Base-by-base conservation (phyloP, 1,284 basidiomycete genomes). In the Pterulicium gracile region DNA sequence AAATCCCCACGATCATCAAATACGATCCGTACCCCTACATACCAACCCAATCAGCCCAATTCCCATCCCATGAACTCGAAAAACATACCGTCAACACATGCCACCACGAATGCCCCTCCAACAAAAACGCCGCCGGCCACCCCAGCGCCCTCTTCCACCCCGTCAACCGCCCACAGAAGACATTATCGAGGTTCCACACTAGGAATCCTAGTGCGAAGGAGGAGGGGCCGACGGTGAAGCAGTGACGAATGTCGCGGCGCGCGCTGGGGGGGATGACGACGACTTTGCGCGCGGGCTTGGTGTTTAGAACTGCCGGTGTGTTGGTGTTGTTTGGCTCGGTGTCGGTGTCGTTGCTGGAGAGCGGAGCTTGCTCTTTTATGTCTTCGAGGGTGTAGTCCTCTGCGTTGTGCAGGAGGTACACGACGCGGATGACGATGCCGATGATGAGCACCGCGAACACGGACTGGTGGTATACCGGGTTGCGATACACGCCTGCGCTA, bases 121-220 rank as follows among this genome's bases (percentile, higher is more conserved):
- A 59, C 14, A 81, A 49, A 55, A 84, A 84, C 1, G 80, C 80
- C 3, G 56, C 50, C 7, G 80, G 80, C 79, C 79, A 82, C 1
- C 78, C 77, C 4, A 82, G 42, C 2, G 51, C 47, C 1, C 66
- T 56, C 54, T 82, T 83, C 71, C 72, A 73, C 3, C 54, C 49
- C 3, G 77, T 81, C 36, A 81, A 56, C 3, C 60, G 60, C 45
- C 65, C 64, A 55, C 81, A 84, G 53, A 75, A 82, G n/a, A 79
- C 67, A 51, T 82, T 82, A 57, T 84, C 81, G 51, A 82, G 50
- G 53, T 83, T 84, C 81, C 80, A 83, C 20, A 81, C 62, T 21
- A 77, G 56, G 55, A 82, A 83, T 2, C 78, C 81, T 18, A 76
- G 56, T 0, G 67, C 21, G 24, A 22, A 41, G 10, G 17, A 12